phyloP scores from a whole-genome alignment of 768 basidiomycete species.

The Austroboletus festivus region DNA sequence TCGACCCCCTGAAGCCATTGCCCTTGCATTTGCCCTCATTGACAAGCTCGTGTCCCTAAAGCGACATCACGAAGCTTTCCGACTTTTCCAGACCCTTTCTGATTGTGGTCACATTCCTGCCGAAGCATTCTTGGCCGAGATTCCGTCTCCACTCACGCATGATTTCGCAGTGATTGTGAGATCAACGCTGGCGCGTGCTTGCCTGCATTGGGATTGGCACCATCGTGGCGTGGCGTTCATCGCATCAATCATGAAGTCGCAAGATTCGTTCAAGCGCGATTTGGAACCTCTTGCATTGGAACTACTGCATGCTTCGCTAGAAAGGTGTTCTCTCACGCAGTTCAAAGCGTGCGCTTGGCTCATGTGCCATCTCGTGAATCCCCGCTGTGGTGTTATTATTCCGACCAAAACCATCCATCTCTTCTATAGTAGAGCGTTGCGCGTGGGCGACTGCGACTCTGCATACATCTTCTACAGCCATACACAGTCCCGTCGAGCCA shows the following conservation, averaged over 20 bases:
- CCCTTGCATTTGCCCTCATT: conserved; percentile 42
- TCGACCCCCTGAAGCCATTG: conserved; percentile 37
- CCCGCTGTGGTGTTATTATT: conserved; percentile 31
- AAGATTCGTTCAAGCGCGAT: conserved; percentile 18
- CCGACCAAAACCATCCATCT: conserved; percentile 43
- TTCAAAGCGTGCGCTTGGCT: conserved; percentile 41
- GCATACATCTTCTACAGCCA: conserved; percentile 48
- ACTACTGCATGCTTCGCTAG: conserved; percentile 41
- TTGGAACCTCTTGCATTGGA: conserved; percentile 40
- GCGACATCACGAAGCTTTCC: conserved; percentile 37
- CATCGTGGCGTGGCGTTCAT: conserved; percentile 41
- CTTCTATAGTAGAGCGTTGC: conserved; percentile 43
- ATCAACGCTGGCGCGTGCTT: conserved; percentile 48
- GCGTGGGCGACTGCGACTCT: conserved; percentile 27
- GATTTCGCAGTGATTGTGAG: conserved; percentile 48
- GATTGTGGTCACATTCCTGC: conserved; percentile 43
- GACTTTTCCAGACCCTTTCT: conserved; percentile 49
- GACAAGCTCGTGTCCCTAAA: conserved; percentile 39
- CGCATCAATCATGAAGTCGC: conserved; percentile 24
- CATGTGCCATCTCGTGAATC: conserved; percentile 38
- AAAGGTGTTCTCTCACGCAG: conserved; percentile 34
- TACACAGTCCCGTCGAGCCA: conserved; percentile 36
- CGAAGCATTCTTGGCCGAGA: conserved; percentile 42
- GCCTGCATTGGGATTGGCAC: conserved; percentile 55
- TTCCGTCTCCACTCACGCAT: conserved; percentile 26